A percentile compares a stretch with the other conserved stretches of the same genome.
phyloP scores from a whole-genome alignment of 2,329 filamentous ascomycete species.

The Chaetomiaceae sp. region DNA sequence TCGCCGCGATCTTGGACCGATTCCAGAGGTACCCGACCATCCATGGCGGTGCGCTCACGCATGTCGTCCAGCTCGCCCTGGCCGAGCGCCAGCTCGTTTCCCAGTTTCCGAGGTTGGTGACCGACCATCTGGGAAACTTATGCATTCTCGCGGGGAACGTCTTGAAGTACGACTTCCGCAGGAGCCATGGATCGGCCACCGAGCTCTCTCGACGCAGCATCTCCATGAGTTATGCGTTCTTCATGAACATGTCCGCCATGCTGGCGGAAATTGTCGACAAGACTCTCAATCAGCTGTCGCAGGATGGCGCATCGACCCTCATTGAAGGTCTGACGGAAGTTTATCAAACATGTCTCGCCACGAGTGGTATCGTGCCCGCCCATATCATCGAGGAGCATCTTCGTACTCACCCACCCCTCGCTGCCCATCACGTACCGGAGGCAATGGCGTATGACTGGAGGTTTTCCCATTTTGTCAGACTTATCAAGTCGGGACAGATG shows the following conservation, averaged over 20 bases:
- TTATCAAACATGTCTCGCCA: slow-evolving; percentile 36
- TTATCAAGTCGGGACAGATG: slow-evolving; percentile 83
- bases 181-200: slow-evolving; percentile 12
- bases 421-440: slow-evolving; percentile 36
- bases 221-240: slow-evolving; percentile 34
- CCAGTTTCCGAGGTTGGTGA: slow-evolving; percentile 39
- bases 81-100: slow-evolving; percentile 36
- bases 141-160: slow-evolving; percentile 32
- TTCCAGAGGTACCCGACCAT: slow-evolving; percentile 34
- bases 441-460: slow-evolving; percentile 61
- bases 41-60: slow-evolving; percentile 37
- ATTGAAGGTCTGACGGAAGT: slow-evolving; percentile 41
- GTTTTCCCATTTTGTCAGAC: slow-evolving; percentile 60
- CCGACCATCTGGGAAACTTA: slow-evolving; percentile 37
- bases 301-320: slow-evolving; percentile 37
- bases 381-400: slow-evolving; percentile 30
- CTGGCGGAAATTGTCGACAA: slow-evolving; percentile 48
- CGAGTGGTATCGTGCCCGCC: slow-evolving; percentile 32
- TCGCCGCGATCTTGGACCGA: slow-evolving; percentile 36
- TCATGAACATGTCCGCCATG: slow-evolving; percentile 36
- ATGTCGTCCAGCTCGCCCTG: slow-evolving; percentile 39
- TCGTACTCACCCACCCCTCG: slow-evolving; percentile 33
- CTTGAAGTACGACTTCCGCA: slow-evolving; percentile 28
- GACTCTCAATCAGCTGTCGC: slow-evolving; percentile 45
- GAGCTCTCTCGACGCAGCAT: slow-evolving; percentile 11